Evolutionary conservation across 371 early-diverging fungal species (phyloP), one percentile per base, ranked within the genome.

Genomic region (Choanephora cucurbitarum): DNA sequence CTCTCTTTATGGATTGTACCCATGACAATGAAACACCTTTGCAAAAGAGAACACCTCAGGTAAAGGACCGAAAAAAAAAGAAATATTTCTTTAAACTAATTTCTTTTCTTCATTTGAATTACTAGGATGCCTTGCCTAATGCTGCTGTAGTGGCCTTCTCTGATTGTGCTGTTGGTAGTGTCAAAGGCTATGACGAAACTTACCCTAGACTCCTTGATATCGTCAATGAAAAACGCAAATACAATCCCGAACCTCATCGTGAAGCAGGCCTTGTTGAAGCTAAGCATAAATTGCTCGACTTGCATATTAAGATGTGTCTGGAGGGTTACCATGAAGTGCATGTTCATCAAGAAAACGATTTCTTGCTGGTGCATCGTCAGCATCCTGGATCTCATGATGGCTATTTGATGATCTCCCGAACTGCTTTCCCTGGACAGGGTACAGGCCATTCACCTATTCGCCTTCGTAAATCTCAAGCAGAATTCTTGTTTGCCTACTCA

Each of bases 21-120:
- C 99, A 98, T 63, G 99, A 98, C 74, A 98, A 98, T 68, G 93
- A 96, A 70, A 92, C 93, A 0, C 97, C 97, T 0, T 83, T 88
- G 22, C 95, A 97, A 69, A 92, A 92, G 62, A 80, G 97, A 48
- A 85, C 88, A 0, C 88, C 85, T 8, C 72, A 75, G 48, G 69
- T 64, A 57, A 57, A 22, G 31, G 18, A 7, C 45, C 15, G 34
- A 13, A 18, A 8, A 49, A 24, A 14, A 49, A 47, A 14, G 42
- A 1, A 2, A 44, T n/a, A 17, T 33, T 19, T 19, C 14, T 21
- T n/a, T 17, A 22, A 21, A 33, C 17, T 39, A 23, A 13, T 37
- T 14, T 17, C 23, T 51, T 5, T 5, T 18, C n/a, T 49, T 7
- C 5, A 6, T 19, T 44, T 47, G 5, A 15, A 19, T 24, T 22